Base-by-base conservation (phyloP, 2,329 filamentous ascomycete genomes). In the Fusarium sp. region DNA sequence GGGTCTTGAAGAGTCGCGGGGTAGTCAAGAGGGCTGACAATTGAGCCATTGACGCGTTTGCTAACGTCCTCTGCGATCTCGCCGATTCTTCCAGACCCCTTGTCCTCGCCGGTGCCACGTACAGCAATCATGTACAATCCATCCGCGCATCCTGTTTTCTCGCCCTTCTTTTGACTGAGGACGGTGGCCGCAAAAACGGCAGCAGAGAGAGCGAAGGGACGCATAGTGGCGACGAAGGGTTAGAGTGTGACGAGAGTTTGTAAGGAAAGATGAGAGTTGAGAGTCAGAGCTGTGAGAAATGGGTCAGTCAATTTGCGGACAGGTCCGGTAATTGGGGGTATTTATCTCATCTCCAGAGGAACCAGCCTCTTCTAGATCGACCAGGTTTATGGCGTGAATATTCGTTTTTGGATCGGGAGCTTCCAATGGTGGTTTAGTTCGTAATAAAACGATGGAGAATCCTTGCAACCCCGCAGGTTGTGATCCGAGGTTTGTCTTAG, bases 101-200 rank as follows among this genome's bases (percentile, higher is more conserved):
- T 54, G 10, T 75, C 51, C 73, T 85, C 84, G 28, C 44, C 66
- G 24, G 82, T 84, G 49, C 83, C 84, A 45, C 84, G 81, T 20
- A 83, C 81, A 58, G 82, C 82, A 63, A 85, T 75, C 59, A 85
- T 78, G 79, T 84, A 82, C 33, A 85, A 75, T 51, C 83, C 82
- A 44, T 79, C 71, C 45, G 79, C 77, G 77, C 83, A 85, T 59
- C 69, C 60, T 36, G 65, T 42, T 20, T 63, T 49, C 35, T 58
- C 74, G 2, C 70, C 68, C 48, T 70, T 75, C 48, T 78, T 78
- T 51, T 78, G 70, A 33, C 73, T 75, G 56, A 74, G 52, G 13
- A 75, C 73, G 36, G 74, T 61, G 49, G 75, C 77, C 59, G 75
- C 77, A 47, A 80, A 36, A 18, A 80, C 65, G 24, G 79, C 77